phyloP scores from a whole-genome alignment of 2,329 filamentous ascomycete genomes.

The Sporothrix curviconia region DNA sequence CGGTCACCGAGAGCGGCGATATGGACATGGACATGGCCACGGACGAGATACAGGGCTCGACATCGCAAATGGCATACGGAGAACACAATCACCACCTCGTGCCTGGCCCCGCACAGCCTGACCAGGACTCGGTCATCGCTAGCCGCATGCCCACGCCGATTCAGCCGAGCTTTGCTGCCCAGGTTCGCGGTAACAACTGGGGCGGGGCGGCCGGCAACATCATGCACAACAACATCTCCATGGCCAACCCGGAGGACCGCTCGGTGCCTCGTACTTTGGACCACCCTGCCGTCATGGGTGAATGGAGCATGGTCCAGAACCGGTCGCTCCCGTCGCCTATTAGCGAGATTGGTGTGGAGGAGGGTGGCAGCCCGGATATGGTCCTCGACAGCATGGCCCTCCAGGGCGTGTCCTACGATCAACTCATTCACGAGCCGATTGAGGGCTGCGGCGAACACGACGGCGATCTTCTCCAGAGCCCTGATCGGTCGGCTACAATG shows the following conservation, averaged over 20 bases:
- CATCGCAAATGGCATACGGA: neutral
- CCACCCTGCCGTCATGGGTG: conserved; percentile 28
- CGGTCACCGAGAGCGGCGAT: conserved; percentile 25
- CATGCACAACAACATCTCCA: conserved; percentile 20
- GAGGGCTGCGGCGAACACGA: conserved; percentile 19
- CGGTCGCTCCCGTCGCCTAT: conserved; percentile 54
- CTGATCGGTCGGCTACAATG: conserved; percentile 4
- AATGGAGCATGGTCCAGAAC: conserved; percentile 49
- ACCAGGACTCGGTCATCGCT: conserved; percentile 29
- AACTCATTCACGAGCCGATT: conserved; percentile 18
- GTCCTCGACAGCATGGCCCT: conserved; percentile 29
- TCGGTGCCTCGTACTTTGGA: conserved; percentile 45
- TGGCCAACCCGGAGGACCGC: too few relatives aligned
- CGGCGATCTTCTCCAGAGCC: conserved; percentile 20
- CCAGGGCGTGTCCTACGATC: neutral
- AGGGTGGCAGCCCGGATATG: conserved; percentile 36
- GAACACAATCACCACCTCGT: conserved; percentile 21
- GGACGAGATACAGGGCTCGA: conserved; percentile 25
- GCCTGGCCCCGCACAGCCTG: conserved; percentile 28
- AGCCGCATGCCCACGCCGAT: conserved; percentile 54
- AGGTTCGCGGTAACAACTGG: conserved; percentile 48
- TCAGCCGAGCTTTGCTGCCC: conserved; percentile 50
- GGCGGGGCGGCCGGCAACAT: conserved; percentile 31
- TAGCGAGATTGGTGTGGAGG: conserved; percentile 46
- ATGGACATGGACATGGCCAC: conserved; percentile 48